Evolutionary conservation across 108 stramenopile species (phyloP), one percentile per base, ranked within the genome.

Genomic region (Thalassiosira profunda): DNA sequence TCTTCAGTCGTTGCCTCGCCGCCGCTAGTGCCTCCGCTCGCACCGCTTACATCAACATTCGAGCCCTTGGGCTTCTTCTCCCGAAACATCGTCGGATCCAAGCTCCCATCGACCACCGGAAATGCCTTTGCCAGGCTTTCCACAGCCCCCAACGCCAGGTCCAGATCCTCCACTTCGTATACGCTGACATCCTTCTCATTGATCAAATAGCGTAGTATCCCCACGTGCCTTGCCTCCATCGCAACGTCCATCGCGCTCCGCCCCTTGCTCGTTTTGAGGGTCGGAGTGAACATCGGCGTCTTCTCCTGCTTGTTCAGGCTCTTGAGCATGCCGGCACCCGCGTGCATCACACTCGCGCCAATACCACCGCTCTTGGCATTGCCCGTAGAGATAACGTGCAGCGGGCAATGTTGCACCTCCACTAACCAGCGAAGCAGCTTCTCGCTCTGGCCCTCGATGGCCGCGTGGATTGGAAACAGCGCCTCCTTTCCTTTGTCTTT

Each of bases 401-500:
- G 61, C 4, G 93, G 93, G 56, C 90, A 91, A 59, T 69, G 87
- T 46, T 85, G 93, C 40, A 86, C 87, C 37, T 95, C 91, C 15
- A 95, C 58, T 5, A 95, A 70, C 93, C 93, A 95, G 42, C 84
- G 71, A 8, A 92, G 58, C n/a, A 95, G 78, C 29, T 81, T 55
- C n/a, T 89, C 58, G 46, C 84, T 82, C 17, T 85, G 82, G 12
- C 93, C 93, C 56, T 85, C 74, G 8, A 90, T 85, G 6, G 93
- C 93, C 63, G 84, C 87, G 48, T 92, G 90, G 37, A 95, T 86
- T 4, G 93, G 93, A 34, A 86, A 78, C 69, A 87, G 78, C 36
- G 68, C 84, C 56, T 76, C 83, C 46, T 67, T 40, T n/a, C n/a
- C n/a, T 24, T 63, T 68, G 5, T 58, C 61, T 37, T 71, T 71